Conservation (phyloP, 306 rosid genomes). For the Pueraria montana region DNA sequence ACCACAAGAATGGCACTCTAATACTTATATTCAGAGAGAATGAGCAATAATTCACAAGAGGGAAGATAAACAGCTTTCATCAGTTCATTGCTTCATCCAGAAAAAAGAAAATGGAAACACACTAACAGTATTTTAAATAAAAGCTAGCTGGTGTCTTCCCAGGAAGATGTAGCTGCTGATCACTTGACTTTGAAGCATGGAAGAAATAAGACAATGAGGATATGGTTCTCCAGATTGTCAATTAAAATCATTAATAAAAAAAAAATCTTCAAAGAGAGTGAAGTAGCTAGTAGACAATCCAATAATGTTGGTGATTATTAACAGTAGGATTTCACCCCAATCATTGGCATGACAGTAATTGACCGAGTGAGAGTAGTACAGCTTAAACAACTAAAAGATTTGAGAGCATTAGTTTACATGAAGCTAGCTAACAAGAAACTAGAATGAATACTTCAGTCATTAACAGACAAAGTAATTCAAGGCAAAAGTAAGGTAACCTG, state of each 20-base stretch:
- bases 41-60: neutral
- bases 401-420: neutral
- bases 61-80: neutral
- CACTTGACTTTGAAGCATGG: neutral
- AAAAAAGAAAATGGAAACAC: neutral
- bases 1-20: conserved; percentile 3
- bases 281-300: neutral
- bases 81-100: neutral
- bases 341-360: neutral
- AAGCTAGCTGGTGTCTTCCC: neutral
- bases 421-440: conserved; percentile 34
- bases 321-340: neutral
- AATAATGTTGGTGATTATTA: conserved; percentile 3
- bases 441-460: conserved; percentile 22
- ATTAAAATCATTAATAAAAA: neutral
- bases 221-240: neutral
- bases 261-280: neutral
- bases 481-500: conserved; percentile 65
- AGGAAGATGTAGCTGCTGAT: neutral
- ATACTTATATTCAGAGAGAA: conserved; percentile 13
- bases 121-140: neutral
- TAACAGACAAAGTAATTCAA: conserved; percentile 12
- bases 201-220: neutral
- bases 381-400: neutral
- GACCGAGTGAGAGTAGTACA: neutral